Percentiles rank a stretch among this genome's conserved stretches.
Evolutionary conservation across 1,139 yeast genomes (phyloP).

Genomic region (Debaryomycetaceae sp.): DNA sequence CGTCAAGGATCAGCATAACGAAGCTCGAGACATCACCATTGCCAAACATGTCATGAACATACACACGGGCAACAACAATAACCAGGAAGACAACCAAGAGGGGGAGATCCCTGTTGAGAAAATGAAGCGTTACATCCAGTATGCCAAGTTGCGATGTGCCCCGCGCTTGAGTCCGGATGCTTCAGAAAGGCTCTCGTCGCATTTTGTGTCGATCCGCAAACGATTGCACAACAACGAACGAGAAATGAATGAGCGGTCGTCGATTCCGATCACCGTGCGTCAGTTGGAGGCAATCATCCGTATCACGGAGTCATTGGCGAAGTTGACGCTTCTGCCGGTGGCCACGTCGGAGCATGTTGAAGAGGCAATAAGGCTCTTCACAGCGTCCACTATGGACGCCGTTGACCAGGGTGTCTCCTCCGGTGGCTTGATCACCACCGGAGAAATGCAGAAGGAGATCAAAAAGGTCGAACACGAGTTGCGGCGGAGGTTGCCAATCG

Average conservation of each 20-base stretch:
- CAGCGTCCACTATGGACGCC: conserved; percentile 98
- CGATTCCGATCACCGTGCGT: conserved; percentile 96
- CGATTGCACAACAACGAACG: conserved; percentile 78
- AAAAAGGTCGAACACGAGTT: conserved; percentile 78
- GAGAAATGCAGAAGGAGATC: conserved; percentile 63
- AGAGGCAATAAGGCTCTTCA: conserved; percentile 90
- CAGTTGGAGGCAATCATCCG: conserved; percentile 97
- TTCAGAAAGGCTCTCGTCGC: conserved; percentile 86
- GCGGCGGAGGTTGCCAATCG: conserved; percentile 88
- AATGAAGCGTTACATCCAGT: conserved; percentile 90
- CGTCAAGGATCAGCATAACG: conserved; percentile 92
- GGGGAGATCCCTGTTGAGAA: conserved; percentile 88
- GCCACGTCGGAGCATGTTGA: conserved; percentile 90
- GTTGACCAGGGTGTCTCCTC: conserved; percentile 73
- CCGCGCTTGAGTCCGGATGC: conserved; percentile 90
- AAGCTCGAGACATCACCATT: conserved; percentile 77
- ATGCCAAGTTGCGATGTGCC: conserved; percentile 86
- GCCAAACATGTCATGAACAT: conserved; percentile 95
- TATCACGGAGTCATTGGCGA: conserved; percentile 92
- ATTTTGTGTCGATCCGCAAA: conserved; percentile 86
- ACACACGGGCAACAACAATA: conserved; percentile 68
- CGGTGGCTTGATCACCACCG: conserved; percentile 40
- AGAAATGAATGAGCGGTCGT: conserved; percentile 81
- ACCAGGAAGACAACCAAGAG: conserved; percentile 51
- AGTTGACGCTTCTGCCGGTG: conserved; percentile 73